Evolutionary conservation across 83 land plant genomes (phyloP), one percentile per base, ranked within the genome.

Genomic region (Thuja plicata): DNA sequence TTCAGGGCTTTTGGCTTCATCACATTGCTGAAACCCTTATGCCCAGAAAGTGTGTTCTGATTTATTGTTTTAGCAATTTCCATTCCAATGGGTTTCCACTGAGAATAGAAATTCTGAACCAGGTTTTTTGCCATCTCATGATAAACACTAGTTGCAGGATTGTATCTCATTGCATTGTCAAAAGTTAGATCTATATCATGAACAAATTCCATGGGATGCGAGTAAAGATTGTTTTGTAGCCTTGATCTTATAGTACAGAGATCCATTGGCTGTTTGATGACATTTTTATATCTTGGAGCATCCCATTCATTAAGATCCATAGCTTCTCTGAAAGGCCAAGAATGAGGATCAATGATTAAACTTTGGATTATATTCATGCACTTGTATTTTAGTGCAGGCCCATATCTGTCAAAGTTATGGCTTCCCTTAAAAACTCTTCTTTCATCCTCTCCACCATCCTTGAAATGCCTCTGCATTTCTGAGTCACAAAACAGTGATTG

Each of bases 151-250:
- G 2, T 27, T 8, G n/a, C 32, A 66, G 94, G 94, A 83, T 94
- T 94, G 87, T 94, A 94, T 10, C 89, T 89, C 94, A 92, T 89
- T n/a, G 95, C 94, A 88, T 94, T 94, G 19, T 57, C 86, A 85
- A 94, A 94, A 13, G 94, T 93, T 37, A 94, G 90, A 84, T 92
- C 82, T 37, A 94, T 91, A 79, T 94, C 95, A 60, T 88, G 92
- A n/a, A 92, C 95, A 90, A 94, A 94, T 71, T 93, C 94, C 34
- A n/a, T 84, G 21, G 94, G 95, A 24, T 90, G 87, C 41, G 85
- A 70, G 74, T 94, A 94, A 54, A 71, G 87, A 40, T 89, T 88
- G 21, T 41, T 82, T 27, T 54, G 87, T 32, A 94, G 90, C 82
- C 90, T 91, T 35, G 89, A 32, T 54, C 91, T 94, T 24, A 94